Base-by-base conservation (phyloP, 371 early-diverging fungal species). In the Mortierella sp. region DNA sequence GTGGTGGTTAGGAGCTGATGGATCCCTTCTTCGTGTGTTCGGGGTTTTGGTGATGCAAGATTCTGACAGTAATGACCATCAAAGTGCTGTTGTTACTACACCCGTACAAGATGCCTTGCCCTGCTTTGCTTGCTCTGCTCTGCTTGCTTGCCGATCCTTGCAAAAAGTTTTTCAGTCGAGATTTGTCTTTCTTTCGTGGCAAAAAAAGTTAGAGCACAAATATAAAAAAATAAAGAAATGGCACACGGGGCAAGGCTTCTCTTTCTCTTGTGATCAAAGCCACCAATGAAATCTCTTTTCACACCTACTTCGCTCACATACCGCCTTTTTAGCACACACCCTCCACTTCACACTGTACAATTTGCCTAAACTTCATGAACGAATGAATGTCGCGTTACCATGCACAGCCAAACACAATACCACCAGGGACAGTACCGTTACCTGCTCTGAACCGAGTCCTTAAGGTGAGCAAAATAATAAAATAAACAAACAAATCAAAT, bases 371-470 rank as follows among this genome's bases (percentile, higher is more conserved):
- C 8, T 16, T 6, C 34, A 65, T 65, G 42, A 19, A 38, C 38
- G 28, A 58, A 58, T 58, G 68, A 65, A 65, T 42, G 68, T 65
- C 68, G 68, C 68, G 38, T 19, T 24, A 65, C 68, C 38, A 38
- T 65, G 68, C 34, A 65, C 34, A 65, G 16, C 42, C 19, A 24
- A 10, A 65, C 68, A 34, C 42, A 24, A 3, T 28, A 11, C 58
- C 10, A 26, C 13, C 68, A 11, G 7, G 24, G 38, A 19, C 68
- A 65, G 19, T 6, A 19, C 50, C 11, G 50, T 16, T 50, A 50
- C 50, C 50, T 14, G 55, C n/a, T 1, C 24, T 65, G 24, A 24
- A 24, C 68, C 68, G 68, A 10, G 42, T 65, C 21, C 42, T 65
- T 38, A 42, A 65, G 68, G 68, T 63, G 34, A 34, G 16, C 14